Evolutionary conservation across 352 stramenopile species (phyloP), one percentile per base, ranked within the genome.

Genomic region (Globisporangium canariense): DNA sequence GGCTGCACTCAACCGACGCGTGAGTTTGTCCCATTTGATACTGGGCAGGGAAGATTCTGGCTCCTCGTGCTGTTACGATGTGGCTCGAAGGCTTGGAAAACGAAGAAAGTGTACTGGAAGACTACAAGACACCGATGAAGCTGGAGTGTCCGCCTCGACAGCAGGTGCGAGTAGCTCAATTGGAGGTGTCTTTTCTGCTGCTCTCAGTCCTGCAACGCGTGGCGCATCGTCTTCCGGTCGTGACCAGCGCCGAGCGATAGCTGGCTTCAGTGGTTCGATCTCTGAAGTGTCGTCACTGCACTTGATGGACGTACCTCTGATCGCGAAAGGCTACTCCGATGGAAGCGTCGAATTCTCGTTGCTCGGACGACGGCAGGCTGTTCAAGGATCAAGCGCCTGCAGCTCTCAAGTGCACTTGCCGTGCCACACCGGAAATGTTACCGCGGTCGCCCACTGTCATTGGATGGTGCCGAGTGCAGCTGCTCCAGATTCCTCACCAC

Each of bases 231-330:
- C 45, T 30, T 47, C 51, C 2, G 54, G 22, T 18, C 50, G 41
- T 22, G 57, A 58, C 5, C 49, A 56, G 4, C 60, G 54, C 1
- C 61, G 43, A 32, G 51, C 50, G 7, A 55, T 52, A 9, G 45
- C 56, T 36, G 54, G 28, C 3, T 67, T 58, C 13, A 49, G 34
- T 18, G 57, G 38, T 4, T 58, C 45, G 3, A 18, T 57, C 0
- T 52, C 30, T 13, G 36, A 69, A 11, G 18, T 59, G 25, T 59
- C 59, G 0, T 75, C 67, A 68, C 65, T 59, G 2, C 73, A 82
- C 49, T 66, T 93, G 41, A 56, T 90, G 49, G 81, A 93, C 51
- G 78, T 93, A 2, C 79, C 81, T 30, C 54, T 91, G 9, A 63
- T 88, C 9, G 71, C 57, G 13, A 81, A 75, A 46, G 80, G 81